Evolutionary conservation across 2,329 filamentous ascomycete species (phyloP), one percentile per base, ranked within the genome.

Genomic region (Beauveria scarabaeidicola): DNA sequence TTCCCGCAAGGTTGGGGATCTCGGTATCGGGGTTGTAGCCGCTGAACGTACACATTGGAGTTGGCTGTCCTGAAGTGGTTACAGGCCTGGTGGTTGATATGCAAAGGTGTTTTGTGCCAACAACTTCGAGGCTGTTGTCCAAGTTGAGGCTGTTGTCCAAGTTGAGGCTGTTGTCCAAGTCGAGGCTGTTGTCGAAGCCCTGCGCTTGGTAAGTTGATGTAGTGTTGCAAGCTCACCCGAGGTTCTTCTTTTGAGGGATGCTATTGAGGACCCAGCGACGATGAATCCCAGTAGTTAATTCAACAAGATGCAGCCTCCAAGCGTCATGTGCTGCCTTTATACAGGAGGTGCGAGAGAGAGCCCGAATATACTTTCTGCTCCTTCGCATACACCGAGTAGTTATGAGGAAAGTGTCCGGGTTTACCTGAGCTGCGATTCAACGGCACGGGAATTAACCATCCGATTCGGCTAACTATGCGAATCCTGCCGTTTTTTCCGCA

Each of bases 1-100:
- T 82, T 46, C 74, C 77, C 1, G 72, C 65, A 17, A 81, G 72
- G 41, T 75, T 72, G 5, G 69, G 66, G 25, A 82, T 75, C 62
- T 81, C 76, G 15, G 66, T 71, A 10, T 73, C 70, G 1, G 80
- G 76, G 8, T 73, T 58, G n/a, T 66, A 68, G 3, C 68, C 65
- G 25, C 8, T 27, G 7, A 50, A 48, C 3, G 27, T 38, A 43
- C 38, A 23, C 53, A 56, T 65, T 23, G 21, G 41, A 23, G 21
- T 1, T 1, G n/a, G 3, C 5, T 27, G 6, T 27, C 3, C 4
- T 21, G n/a, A n/a, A 36, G n/a, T 36, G 8, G 5, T 13, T 38
- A 7, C 48, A 5, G 50, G n/a, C 13, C 3, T 15, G 29, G 2
- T 40, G 13, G 15, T 13, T 40, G 36, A 27, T 13, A 11, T 17